Base-by-base conservation (phyloP, 1,284 basidiomycete genomes). In the Cutaneotrichosporon sp. region DNA sequence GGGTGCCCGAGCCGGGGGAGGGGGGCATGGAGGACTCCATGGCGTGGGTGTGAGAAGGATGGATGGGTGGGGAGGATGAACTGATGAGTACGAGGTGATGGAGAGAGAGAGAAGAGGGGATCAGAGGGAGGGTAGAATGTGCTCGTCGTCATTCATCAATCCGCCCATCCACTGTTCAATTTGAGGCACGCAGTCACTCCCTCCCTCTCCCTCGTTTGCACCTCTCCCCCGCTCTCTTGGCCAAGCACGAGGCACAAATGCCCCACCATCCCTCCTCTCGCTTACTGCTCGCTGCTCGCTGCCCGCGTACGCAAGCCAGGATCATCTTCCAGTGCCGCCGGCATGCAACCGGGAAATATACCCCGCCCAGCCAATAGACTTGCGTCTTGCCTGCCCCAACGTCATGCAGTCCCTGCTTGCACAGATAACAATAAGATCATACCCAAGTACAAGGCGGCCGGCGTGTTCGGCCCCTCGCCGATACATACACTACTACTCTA, bases 11-110 rank as follows among this genome's bases (percentile, higher is more conserved):
- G 14, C 47, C 25, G 9, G 47, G 47, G 1, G 47, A 50, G 47
- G 25, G 47, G 47, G 27, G 47, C 22, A 16, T 27, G 47, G 29
- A 29, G 29, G 36, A 42, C 36, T 50, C 47, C 25, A 50, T 50
- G 47, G 18, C 18, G 10, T 25, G 16, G 18, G 47, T 29, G 47
- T 16, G 25, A 18, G 25, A 9, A 14, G 25, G 46, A 47, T 24
- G 25, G 27, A 31, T 16, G 7, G 47, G 46, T 11, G 25, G n/a
- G 13, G 6, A 27, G 25, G 47, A 31, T 50, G 4, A 50, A 46
- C 13, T 46, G 45, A 24, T 24, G 5, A n/a, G 38, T 42, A 42
- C 7, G 18, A 42, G 18, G 13, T 38, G 38, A 42, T 42, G 20
- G 22, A 24, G 9, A 25, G 45, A 14, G 22, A 14, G 22, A 25